Conservation (phyloP, 345 rosid genomes). For the Eucalyptus albens region DNA sequence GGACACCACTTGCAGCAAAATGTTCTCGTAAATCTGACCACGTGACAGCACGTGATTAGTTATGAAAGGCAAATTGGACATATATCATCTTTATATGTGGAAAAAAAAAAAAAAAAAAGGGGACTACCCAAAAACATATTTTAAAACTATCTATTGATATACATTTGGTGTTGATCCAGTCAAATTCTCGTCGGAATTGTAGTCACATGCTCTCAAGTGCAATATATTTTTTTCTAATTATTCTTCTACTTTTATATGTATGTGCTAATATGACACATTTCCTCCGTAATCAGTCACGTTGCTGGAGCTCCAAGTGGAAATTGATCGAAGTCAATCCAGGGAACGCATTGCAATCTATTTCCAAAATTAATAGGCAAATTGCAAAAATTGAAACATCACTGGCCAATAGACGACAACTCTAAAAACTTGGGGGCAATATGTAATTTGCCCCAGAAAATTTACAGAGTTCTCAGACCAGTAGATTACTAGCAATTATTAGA, state of each 20-base stretch:
- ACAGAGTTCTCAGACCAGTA: background rate
- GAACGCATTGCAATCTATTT: background rate
- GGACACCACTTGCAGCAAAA: background rate
- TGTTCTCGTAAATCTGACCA: background rate
- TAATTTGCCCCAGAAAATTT: background rate
- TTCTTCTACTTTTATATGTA: background rate
- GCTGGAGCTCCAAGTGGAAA: background rate
- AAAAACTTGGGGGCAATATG: background rate
- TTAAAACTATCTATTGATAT: background rate
- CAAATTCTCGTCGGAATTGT: no score
- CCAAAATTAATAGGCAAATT: background rate
- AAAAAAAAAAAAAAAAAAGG: accelerated
- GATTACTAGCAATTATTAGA: background rate
- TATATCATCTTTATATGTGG: background rate
- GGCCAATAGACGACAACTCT: background rate
- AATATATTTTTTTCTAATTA: background rate
- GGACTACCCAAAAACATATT: background rate
- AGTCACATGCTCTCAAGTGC: background rate
- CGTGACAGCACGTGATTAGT: accelerated
- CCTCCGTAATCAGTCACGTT: background rate
- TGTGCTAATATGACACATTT: background rate
- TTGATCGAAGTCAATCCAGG: background rate
- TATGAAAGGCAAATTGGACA: background rate
- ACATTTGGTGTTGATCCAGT: background rate
- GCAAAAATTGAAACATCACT: background rate